Evolutionary conservation across 108 stramenopile species (phyloP).

Genomic region (Nitzschia sp.): DNA sequence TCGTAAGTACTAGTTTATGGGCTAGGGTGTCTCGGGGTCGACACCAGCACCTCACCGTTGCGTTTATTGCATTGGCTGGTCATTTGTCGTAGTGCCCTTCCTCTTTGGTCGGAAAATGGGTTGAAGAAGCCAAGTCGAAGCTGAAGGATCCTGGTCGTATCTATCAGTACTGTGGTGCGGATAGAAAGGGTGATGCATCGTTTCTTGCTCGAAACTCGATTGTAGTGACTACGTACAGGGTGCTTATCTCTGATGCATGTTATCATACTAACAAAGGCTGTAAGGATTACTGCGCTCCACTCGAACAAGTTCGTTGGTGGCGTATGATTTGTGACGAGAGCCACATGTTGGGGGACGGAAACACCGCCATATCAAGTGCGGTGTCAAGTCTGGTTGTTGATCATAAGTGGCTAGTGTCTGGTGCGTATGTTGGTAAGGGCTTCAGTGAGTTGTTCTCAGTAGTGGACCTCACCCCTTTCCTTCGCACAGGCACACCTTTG

Average conservation of each 20-base stretch:
- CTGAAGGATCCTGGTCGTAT: constrained; percentile 49
- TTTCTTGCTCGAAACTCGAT: constrained; percentile 35
- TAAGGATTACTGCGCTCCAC: constrained; percentile 35
- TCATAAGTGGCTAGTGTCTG: constrained; percentile 50
- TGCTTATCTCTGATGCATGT: constrained; percentile 35
- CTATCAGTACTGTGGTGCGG: constrained; percentile 49
- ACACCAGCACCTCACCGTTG: no score
- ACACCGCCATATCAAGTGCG: constrained; percentile 19
- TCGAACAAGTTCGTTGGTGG: constrained; percentile 58
- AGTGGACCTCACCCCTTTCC: background rate
- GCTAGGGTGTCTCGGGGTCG: no score
- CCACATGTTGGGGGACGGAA: constrained; percentile 35
- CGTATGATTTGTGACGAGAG: constrained; percentile 61
- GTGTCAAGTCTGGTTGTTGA: constrained; percentile 37
- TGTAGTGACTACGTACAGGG: constrained; percentile 57
- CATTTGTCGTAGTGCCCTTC: background rate
- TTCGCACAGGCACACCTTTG: constrained; percentile 7
- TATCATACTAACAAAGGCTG: constrained; percentile 23
- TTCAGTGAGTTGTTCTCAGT: background rate
- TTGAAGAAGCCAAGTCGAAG: constrained; percentile 50
- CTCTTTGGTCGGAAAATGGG: background rate
- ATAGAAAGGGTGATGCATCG: constrained; percentile 39
- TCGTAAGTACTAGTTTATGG: constrained; percentile 27
- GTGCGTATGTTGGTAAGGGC: constrained; percentile 8
- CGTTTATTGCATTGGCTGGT: background rate